Conservation (phyloP, 768 basidiomycete species). For the Chalciporus pseudorubinellus region DNA sequence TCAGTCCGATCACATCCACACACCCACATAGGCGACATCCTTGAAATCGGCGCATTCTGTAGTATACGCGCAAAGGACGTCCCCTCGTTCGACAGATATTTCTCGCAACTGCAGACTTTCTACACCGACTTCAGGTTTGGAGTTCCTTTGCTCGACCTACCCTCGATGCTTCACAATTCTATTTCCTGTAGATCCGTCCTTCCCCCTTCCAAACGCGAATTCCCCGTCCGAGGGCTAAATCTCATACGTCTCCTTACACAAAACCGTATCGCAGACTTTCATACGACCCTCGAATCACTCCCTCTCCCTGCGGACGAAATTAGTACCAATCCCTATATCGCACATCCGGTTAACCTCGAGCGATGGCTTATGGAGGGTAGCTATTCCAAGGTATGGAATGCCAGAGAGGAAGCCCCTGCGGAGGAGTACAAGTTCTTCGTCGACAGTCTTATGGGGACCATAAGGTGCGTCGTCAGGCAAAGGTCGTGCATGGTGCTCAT, state of each 20-base stretch:
- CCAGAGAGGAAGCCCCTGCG: conserved; percentile 86
- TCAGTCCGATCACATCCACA: not conserved
- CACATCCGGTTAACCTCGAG: conserved; percentile 89
- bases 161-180: conserved; percentile 3
- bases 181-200: conserved; percentile 54
- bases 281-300: conserved; percentile 91
- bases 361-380: conserved; percentile 98
- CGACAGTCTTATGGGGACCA: conserved; percentile 90
- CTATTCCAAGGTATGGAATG: conserved; percentile 97
- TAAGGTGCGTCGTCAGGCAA: conserved; percentile 53
- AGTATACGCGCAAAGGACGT: conserved; percentile 87
- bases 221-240: conserved; percentile 86
- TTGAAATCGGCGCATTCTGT: conserved; percentile 94
- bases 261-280: conserved; percentile 96
- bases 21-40: conserved; percentile 69
- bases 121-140: conserved; percentile 79
- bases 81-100: conserved; percentile 93
- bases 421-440: conserved; percentile 96
- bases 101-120: conserved; percentile 86
- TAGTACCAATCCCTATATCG: conserved; percentile 67
- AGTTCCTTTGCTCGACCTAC: conserved; percentile 2
- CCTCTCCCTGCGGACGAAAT: conserved; percentile 67
- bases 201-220: conserved; percentile 83
- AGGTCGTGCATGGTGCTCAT: conserved; percentile 1
- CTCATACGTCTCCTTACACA: conserved; percentile 93